Conservation (phyloP, 139 green algal species). For the Ettlia oleoabundans region DNA sequence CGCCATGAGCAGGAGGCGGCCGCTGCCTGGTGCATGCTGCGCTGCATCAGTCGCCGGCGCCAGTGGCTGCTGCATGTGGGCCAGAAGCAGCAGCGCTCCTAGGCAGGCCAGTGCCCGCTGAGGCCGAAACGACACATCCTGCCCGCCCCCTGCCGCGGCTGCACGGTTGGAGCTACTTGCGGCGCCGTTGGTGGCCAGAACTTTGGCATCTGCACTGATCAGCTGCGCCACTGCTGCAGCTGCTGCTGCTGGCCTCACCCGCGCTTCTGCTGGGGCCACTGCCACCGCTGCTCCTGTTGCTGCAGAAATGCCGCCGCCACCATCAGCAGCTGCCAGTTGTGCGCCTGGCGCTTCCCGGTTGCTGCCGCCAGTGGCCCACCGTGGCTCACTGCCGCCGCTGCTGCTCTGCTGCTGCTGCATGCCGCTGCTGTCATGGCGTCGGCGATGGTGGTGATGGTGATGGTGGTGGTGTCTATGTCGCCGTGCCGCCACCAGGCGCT, state of each 20-base stretch:
- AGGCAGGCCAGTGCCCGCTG: conserved; percentile 40
- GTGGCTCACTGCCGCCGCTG: neutral
- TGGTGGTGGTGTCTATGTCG: conserved; percentile 27
- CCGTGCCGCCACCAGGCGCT: conserved; percentile 27
- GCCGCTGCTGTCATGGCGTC: neutral
- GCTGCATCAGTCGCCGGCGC: neutral
- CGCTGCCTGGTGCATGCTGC: neutral
- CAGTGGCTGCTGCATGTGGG: neutral
- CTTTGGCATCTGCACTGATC: neutral
- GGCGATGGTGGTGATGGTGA: conserved; percentile 9
- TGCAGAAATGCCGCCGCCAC: too few species aligned
- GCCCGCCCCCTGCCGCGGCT: neutral
- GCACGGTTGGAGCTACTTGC: neutral
- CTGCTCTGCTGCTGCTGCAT: neutral
- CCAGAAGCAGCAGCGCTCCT: conserved; percentile 31
- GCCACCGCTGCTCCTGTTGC: too few species aligned
- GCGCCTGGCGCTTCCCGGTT: too few species aligned
- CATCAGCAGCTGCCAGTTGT: too few species aligned
- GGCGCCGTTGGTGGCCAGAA: neutral
- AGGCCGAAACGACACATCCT: conserved; percentile 24
- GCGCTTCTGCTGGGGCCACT: too few species aligned
- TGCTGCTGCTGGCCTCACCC: neutral
- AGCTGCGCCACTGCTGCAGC: neutral
- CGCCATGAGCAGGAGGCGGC: neutral
- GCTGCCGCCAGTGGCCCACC: neutral